A percentile compares a stretch with the other conserved stretches of the same genome.
Conservation (phyloP, 306 rosid species). For the Trifolium pratense region DNA sequence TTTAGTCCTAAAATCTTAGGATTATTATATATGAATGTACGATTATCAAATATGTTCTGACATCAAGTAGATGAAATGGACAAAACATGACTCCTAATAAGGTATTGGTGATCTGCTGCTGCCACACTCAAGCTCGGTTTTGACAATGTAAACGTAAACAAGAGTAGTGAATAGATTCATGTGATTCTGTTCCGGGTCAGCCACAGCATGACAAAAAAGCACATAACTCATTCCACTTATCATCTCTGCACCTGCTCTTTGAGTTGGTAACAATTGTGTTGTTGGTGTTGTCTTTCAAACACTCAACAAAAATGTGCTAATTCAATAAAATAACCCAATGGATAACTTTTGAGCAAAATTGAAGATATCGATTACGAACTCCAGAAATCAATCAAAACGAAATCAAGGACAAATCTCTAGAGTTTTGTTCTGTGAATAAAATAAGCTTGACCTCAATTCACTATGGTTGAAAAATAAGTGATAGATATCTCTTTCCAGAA, state of each 20-base stretch:
- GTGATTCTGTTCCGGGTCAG: background rate
- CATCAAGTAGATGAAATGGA: background rate
- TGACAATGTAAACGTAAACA: background rate
- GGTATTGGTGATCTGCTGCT: background rate
- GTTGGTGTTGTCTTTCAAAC: background rate
- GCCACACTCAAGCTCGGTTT: background rate
- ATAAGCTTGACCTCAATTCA: background rate
- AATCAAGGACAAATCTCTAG: constrained; percentile 1
- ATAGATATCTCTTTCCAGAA: constrained; percentile 12
- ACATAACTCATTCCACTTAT: background rate
- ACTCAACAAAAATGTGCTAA: background rate
- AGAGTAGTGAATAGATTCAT: background rate
- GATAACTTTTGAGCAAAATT: background rate
- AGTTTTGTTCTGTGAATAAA: background rate
- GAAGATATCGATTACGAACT: background rate
- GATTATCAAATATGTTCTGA: background rate
- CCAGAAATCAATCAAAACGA: background rate
- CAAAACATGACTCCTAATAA: background rate
- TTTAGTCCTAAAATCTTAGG: too few relatives aligned
- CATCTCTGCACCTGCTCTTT: background rate
- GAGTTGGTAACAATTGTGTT: background rate
- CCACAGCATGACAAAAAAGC: background rate
- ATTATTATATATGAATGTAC: too few relatives aligned
- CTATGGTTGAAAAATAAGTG: background rate
- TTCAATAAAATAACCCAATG: background rate